Evolutionary conservation across 345 rosid species (phyloP), one percentile per base, ranked within the genome.

Genomic region (Barbarea vulgaris): DNA sequence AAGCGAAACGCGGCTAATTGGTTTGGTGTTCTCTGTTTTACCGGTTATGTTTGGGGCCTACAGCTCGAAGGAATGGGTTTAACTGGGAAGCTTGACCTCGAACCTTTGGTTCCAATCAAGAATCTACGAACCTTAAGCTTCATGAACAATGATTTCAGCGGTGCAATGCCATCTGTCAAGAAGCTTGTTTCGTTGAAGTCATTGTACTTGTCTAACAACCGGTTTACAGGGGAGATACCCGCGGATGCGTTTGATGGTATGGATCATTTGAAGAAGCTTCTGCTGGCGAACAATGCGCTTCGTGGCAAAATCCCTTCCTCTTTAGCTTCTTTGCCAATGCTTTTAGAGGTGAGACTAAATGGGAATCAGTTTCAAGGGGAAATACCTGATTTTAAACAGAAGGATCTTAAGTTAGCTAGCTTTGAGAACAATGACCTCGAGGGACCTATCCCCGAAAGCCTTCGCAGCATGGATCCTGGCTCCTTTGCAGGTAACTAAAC

Each of bases 361-460:
- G 88, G 84, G 17, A 91, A 91, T 58, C 87, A 79, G 69, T 88
- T 91, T 54, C 34, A 55, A 31, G 97, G 93, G 13, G 55, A 15
- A 3, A 76, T 89, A 42, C 97, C 97, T 30, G 77, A 83, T 7
- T 89, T 91, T 57, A 62, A 66, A 4, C 84, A 80, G 24, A 61
- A 57, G 9, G 47, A 10, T 12, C 56, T 91, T 21, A 84, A 72
- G 81, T 44, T 78, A 13, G 84, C 77, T 13, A 78, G 83, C 83
- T 44, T 91, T 0, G 85, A 93, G 4, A 86, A 82, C 78, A 91
- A 91, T 72, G 81, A 84, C 58, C 84, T 91, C 64, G 91, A 78
- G 46, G 97, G 97, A 72, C 87, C 84, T 5, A 89, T 91, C 28
- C 97, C 97, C 13, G 44, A 60, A 64, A 73, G 84, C 75, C 81